A percentile compares a stretch with the other conserved stretches of the same genome.
Conservation (phyloP, 345 rosid species). For the Gossypium ekmanianum region DNA sequence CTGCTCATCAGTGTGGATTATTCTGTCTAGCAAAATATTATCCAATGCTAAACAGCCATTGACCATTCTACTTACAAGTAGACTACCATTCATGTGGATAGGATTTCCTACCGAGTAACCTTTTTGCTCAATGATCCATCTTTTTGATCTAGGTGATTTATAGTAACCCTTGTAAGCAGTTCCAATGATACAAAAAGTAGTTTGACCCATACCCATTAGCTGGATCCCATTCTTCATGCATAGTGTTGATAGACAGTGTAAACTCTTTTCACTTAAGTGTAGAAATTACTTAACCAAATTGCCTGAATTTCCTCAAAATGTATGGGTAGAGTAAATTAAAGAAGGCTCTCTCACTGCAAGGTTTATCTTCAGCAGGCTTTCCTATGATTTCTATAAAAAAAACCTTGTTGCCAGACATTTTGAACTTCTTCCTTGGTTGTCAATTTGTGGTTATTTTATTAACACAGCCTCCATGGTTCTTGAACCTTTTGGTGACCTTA, state of each 20-base stretch:
- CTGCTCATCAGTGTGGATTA: background rate
- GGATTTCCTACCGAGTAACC: background rate
- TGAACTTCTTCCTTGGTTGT: background rate
- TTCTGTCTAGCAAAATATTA: background rate
- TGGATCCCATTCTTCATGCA: background rate
- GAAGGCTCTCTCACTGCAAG: background rate
- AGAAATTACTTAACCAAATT: background rate
- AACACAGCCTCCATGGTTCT: background rate
- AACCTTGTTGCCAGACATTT: background rate
- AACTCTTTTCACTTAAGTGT: background rate
- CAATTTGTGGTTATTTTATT: background rate
- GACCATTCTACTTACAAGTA: background rate
- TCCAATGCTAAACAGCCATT: background rate
- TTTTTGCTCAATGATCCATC: background rate
- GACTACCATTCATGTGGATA: background rate
- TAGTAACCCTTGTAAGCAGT: background rate
- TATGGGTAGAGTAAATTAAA: constrained; percentile 3
- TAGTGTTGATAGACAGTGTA: background rate
- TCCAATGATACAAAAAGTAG: background rate
- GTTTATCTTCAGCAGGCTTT: background rate
- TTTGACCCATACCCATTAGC: constrained; percentile 1
- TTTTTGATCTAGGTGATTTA: background rate
- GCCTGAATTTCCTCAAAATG: background rate
- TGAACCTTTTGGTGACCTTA: background rate
- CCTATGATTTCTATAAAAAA: background rate